Evolutionary conservation across 106 monocot genomes (phyloP), one percentile per base, ranked within the genome.

Genomic region (Apostasia ramifera): DNA sequence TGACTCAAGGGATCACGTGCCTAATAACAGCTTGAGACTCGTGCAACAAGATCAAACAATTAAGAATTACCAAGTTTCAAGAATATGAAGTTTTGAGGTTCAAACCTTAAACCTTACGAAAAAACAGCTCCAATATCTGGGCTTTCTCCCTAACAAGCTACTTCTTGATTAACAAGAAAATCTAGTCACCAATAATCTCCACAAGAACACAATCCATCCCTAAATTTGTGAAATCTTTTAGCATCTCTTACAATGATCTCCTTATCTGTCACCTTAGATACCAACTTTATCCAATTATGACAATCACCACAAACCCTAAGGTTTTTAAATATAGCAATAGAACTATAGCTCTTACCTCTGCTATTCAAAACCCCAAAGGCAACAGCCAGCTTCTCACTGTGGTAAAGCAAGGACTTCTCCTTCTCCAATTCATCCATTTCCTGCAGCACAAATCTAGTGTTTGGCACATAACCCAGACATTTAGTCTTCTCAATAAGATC

Each of bases 391-490:
- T 76, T 80, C 66, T 88, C 87, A 70, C 87, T 88, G 50, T 88
- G 87, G 42, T 76, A 69, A 67, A 69, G 73, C 67, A 88, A 65
- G 53, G 78, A 69, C n/a, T 57, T 67, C 58, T 72, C 81, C 74
- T 78, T 88, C 55, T 59, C 78, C 44, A 54, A 47, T 66, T 81
- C 83, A 40, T 78, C 72, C 74, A 87, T 70, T 39, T 86, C 79
- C 66, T 87, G 84, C 40, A 91, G 68, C 45, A 91, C 91, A 84
- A 67, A 91, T 46, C 74, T 86, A 61, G 81, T 86, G 61, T 91
- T 64, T 2, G 91, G 82, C 66, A 78, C 75, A 73, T 91, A 87
- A 40, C 87, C 87, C 62, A 80, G 8, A 10, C 40, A 26, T 54
- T 73, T 82, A 0, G 80, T 81, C 74, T 74, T 76, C 78, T 70